phyloP scores from a whole-genome alignment of 192 early-diverging fungal species.

The Coemansia sp. region DNA sequence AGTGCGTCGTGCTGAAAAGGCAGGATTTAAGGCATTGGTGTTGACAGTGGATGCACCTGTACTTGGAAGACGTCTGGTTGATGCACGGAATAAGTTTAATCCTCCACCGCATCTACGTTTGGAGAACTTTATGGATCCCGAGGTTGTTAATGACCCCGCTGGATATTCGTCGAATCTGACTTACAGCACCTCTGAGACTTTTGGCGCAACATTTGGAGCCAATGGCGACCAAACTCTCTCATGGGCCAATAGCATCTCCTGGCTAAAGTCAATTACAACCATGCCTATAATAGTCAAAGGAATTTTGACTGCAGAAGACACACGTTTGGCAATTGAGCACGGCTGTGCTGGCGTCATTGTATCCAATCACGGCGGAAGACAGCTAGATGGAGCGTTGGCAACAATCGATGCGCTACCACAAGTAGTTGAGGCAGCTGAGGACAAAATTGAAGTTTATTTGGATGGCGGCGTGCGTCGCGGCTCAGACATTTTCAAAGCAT shows the following conservation, averaged over 20 bases:
- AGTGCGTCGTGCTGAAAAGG: constrained; percentile 68
- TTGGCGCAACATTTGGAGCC: constrained; percentile 49
- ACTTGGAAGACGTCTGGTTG: constrained; percentile 58
- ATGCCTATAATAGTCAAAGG: constrained; percentile 94
- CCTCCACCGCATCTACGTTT: constrained; percentile 63
- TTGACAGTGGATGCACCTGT: constrained; percentile 62
- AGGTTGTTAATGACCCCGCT: constrained; percentile 12
- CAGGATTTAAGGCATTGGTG: constrained; percentile 71
- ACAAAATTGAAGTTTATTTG: constrained; percentile 81
- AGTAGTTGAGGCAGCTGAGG: constrained; percentile 71
- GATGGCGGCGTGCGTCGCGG: constrained; percentile 94
- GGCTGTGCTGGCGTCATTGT: constrained; percentile 86
- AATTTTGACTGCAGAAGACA: constrained; percentile 87
- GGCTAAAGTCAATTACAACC: constrained; percentile 80
- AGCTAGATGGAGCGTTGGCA: constrained; percentile 79
- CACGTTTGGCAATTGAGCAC: constrained; percentile 72
- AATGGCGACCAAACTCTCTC: constrained; percentile 70
- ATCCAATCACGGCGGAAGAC: constrained; percentile 96
- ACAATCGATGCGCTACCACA: constrained; percentile 89
- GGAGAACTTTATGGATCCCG: constrained; percentile 60
- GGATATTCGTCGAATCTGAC: constrained; percentile 11
- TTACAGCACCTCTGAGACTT: constrained; percentile 32
- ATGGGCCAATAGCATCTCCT: constrained; percentile 83
- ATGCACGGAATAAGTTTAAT: constrained; percentile 60
- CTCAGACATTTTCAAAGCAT: constrained; percentile 92